Percentiles rank a stretch among this genome's conserved stretches.
Evolutionary conservation across 2,329 filamentous ascomycete species (phyloP).

Genomic region (Coniochaeta prunicola): DNA sequence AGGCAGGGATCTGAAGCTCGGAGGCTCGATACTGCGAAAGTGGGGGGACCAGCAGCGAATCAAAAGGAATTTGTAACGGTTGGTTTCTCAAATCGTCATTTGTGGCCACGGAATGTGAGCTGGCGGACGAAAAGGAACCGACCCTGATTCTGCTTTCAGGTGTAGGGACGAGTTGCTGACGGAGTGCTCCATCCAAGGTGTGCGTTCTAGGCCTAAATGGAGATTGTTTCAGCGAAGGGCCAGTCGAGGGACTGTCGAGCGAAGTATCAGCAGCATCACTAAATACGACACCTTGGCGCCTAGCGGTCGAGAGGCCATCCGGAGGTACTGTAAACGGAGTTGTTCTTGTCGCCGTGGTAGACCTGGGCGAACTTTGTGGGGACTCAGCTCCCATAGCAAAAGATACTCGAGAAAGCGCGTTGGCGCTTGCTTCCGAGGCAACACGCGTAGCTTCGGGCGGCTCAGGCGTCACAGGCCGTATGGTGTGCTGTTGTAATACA

Average conservation of each 20-base stretch:
- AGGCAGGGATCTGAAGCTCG: constrained; percentile 25
- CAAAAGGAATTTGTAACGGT: constrained; percentile 29
- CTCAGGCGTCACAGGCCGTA: constrained; percentile 63
- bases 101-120: constrained; percentile 40
- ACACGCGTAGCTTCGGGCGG: constrained; percentile 27
- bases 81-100: constrained; percentile 30
- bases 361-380: constrained; percentile 39
- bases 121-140: constrained; percentile 61
- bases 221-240: constrained; percentile 28
- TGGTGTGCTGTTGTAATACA: constrained; percentile 31
- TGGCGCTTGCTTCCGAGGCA: constrained; percentile 13
- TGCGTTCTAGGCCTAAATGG: constrained; percentile 46
- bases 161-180: constrained; percentile 34
- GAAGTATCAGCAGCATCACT: constrained; percentile 46
- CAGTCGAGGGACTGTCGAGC: constrained; percentile 39
- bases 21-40: constrained; percentile 18
- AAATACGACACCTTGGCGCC: constrained; percentile 55
- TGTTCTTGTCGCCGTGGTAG: constrained; percentile 26
- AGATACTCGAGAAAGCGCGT: constrained; percentile 13
- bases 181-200: constrained; percentile 49
- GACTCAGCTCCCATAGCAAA: constrained; percentile 28
- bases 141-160: constrained; percentile 54
- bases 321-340: constrained; percentile 5
- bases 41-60: constrained; percentile 15
- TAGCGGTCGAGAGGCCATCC: constrained; percentile 8